Conservation (phyloP, 2,329 filamentous ascomycete species). For the Epichloe amarillans region DNA sequence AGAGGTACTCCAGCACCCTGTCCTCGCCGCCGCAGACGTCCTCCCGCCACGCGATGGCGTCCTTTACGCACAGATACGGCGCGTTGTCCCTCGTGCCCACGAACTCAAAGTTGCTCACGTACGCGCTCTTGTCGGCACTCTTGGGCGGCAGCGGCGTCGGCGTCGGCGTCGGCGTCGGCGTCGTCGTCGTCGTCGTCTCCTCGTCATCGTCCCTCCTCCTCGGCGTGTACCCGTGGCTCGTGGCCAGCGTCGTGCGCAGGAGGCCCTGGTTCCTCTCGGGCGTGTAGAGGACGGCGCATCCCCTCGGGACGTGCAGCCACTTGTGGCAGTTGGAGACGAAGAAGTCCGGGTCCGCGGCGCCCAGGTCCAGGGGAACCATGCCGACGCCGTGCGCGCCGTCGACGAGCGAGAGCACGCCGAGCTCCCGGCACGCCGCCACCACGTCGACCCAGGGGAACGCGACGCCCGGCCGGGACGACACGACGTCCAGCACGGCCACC, state of each 20-base stretch:
- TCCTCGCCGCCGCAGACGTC: conserved; percentile 62
- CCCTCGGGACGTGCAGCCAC: conserved; percentile 74
- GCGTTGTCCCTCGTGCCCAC: conserved; percentile 62
- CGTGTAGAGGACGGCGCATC: conserved; percentile 70
- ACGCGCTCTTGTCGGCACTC: conserved; percentile 36
- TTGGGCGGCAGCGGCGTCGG: conserved; percentile 27
- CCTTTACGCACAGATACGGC: conserved; percentile 58
- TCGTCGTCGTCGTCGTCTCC: not conserved
- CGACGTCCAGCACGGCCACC: conserved; percentile 60
- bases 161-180: too few species aligned
- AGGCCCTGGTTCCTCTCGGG: conserved; percentile 62
- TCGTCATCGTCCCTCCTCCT: conserved; percentile 4
- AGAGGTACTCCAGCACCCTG: conserved; percentile 50
- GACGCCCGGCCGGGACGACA: conserved; percentile 67
- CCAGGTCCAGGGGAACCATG: conserved; percentile 59
- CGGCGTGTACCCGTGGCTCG: conserved; percentile 63
- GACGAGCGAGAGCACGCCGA: conserved; percentile 58
- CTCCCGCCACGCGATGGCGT: conserved; percentile 57
- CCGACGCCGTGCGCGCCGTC: conserved; percentile 82
- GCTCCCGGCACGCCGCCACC: conserved; percentile 47
- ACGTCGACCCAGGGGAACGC: conserved; percentile 65
- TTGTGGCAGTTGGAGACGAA: conserved; percentile 82
- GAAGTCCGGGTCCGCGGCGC: conserved; percentile 62
- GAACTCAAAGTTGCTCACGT: conserved; percentile 61
- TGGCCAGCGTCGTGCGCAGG: conserved; percentile 63